These are phyloP conservation scores for Phanerochaete sordida DNA, from an alignment of 768 basidiomycete genomes.

Conservation along the genomic window DNA sequence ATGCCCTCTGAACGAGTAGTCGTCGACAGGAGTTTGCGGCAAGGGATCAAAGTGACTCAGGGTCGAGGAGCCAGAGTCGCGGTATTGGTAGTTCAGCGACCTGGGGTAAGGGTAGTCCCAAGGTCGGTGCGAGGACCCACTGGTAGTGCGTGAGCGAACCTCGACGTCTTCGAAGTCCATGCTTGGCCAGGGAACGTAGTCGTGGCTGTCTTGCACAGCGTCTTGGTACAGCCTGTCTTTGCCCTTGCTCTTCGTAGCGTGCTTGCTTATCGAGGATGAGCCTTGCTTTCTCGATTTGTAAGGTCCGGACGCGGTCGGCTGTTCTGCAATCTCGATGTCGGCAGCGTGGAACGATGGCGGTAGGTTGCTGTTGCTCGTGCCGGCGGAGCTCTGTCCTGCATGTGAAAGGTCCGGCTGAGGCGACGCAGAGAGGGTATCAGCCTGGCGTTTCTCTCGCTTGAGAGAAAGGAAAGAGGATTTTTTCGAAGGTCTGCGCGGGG, in stretches of 20 bases:
- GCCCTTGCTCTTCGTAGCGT: background rate
- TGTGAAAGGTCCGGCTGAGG: background rate
- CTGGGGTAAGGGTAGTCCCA: constrained; percentile 10
- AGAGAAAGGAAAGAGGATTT: constrained; percentile 58
- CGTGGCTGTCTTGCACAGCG: background rate
- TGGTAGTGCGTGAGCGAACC: constrained; percentile 5
- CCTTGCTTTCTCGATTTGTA: constrained; percentile 1
- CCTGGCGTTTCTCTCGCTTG: constrained; percentile 21
- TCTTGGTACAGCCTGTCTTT: constrained; percentile 3
- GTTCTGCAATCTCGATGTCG: constrained; percentile 13
- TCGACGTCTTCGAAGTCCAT: background rate
- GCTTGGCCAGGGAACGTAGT: constrained; percentile 10
- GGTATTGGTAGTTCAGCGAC: constrained; percentile 36
- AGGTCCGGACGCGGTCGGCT: constrained; percentile 17
- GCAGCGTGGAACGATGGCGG: constrained; percentile 20
- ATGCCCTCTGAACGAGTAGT: constrained; percentile 34
- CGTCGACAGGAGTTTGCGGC: constrained; percentile 63
- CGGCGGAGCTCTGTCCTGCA: background rate
- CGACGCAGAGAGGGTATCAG: constrained; percentile 13
- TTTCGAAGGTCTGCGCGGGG: constrained; percentile 44
- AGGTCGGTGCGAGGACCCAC: constrained; percentile 12
- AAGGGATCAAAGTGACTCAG: constrained; percentile 63
- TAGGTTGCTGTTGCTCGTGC: constrained; percentile 12
- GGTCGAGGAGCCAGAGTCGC: constrained; percentile 64
- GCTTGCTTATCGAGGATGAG: constrained; percentile 3